These are phyloP conservation scores for Candida bentonensis DNA, from an alignment of 805 yeast genomes.

Conservation along the genomic window DNA sequence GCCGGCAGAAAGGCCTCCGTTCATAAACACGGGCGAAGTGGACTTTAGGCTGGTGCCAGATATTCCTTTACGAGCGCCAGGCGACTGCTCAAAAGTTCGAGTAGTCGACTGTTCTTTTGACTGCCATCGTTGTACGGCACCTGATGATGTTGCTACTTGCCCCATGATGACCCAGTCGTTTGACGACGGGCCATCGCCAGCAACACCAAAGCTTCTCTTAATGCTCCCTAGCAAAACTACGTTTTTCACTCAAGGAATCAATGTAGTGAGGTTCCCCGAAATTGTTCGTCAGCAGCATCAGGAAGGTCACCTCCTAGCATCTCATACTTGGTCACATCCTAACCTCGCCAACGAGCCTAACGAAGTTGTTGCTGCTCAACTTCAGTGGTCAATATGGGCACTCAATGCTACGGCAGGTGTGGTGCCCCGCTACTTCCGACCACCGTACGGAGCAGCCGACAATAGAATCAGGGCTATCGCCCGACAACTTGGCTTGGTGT, in stretches of 20 bases:
- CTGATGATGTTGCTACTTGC: conserved; percentile 68
- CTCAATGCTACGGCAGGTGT: conserved; percentile 88
- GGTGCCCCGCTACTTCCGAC: conserved; percentile 85
- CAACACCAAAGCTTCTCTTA: conserved; percentile 46
- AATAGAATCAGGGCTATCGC: conserved; percentile 69
- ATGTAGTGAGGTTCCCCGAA: conserved; percentile 65
- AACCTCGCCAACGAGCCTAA: conserved; percentile 66
- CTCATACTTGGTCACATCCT: conserved; percentile 90
- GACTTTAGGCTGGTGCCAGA: conserved; percentile 44
- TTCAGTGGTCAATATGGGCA: conserved; percentile 96
- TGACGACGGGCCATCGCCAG: conserved; percentile 86
- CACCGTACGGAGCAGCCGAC: conserved; percentile 94
- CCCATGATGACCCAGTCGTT: conserved; percentile 69
- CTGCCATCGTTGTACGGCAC: conserved; percentile 63
- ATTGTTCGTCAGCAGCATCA: conserved; percentile 41
- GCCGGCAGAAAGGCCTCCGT: conserved; percentile 72
- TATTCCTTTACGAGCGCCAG: conserved; percentile 20
- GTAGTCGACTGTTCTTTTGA: conserved; percentile 67
- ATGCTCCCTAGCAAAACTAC: conserved; percentile 48
- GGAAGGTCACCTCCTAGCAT: conserved; percentile 66
- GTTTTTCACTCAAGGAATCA: conserved; percentile 75
- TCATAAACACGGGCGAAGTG: conserved; percentile 56
- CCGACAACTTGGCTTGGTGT: conserved; percentile 72
- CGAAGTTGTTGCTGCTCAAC: conserved; percentile 74
- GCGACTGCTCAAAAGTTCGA: conserved; percentile 39